These are phyloP conservation scores for Trichoderma pleuroti DNA, from an alignment of 2,329 filamentous ascomycete species.

Conservation along the genomic window DNA sequence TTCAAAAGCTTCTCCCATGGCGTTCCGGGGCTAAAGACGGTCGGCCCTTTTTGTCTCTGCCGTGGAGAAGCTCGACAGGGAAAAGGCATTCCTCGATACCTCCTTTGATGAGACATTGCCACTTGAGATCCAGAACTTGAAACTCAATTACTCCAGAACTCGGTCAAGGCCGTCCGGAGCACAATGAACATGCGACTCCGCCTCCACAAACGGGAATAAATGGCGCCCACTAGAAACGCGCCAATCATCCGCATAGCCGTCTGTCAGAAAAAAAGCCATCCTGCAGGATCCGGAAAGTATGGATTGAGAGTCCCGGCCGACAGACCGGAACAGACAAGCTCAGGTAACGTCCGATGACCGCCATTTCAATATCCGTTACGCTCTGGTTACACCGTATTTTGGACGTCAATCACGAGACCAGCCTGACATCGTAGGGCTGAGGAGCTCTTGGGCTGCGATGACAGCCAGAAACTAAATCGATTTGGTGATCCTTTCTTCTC, in stretches of 20 bases:
- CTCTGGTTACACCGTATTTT: slow-evolving; percentile 6
- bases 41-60: background rate
- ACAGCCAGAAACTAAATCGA: background rate
- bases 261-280: slow-evolving; percentile 1
- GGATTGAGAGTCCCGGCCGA: background rate
- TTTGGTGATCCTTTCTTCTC: background rate
- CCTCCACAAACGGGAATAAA: slow-evolving; percentile 12
- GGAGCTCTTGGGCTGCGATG: background rate
- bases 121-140: background rate
- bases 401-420: background rate
- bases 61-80: background rate
- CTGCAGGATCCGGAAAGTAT: background rate
- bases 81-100: background rate
- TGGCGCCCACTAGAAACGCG: slow-evolving; percentile 5
- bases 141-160: slow-evolving; percentile 1
- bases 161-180: background rate
- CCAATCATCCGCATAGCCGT: background rate
- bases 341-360: background rate
- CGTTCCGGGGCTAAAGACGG: background rate
- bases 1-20: background rate
- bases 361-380: background rate
- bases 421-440: slow-evolving; percentile 9
- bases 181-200: slow-evolving; percentile 5
- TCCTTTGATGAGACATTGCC: background rate
- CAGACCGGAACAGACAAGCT: background rate